A percentile compares a stretch with the other conserved stretches of the same genome.
These are phyloP conservation scores for Ganoderma lucidum DNA, from an alignment of 1,284 basidiomycete species.

Conservation along the genomic window DNA sequence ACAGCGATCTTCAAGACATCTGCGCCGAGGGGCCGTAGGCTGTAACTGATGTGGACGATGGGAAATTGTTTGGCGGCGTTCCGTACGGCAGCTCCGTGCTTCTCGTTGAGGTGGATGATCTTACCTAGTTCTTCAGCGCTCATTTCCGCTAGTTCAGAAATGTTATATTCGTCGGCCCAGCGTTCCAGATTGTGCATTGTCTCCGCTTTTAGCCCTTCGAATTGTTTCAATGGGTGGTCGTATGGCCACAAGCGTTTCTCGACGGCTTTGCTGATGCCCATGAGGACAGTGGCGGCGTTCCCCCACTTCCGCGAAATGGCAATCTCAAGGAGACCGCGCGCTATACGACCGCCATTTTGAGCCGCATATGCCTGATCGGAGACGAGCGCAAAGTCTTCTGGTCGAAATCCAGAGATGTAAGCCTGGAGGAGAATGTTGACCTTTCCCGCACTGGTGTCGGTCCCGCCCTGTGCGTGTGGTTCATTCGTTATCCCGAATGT, in stretches of 20 bases:
- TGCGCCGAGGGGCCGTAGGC: slow-evolving; percentile 82
- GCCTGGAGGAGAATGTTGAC: slow-evolving; percentile 97
- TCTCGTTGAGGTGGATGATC: slow-evolving; percentile 88
- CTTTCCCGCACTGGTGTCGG: slow-evolving; percentile 45
- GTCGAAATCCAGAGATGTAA: slow-evolving; percentile 81
- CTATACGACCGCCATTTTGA: slow-evolving; percentile 94
- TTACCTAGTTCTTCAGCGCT: slow-evolving; percentile 82
- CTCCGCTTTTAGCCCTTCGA: slow-evolving; percentile 74
- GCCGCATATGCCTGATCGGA: slow-evolving; percentile 95
- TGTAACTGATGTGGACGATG: slow-evolving; percentile 70
- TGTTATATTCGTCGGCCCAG: slow-evolving; percentile 87
- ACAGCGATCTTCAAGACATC: slow-evolving; percentile 87
- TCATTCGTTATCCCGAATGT: not conserved
- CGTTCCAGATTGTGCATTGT: slow-evolving; percentile 82
- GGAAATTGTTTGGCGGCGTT: slow-evolving; percentile 91
- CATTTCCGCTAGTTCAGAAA: slow-evolving; percentile 81
- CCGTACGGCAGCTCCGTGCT: slow-evolving; percentile 83
- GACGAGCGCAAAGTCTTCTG: slow-evolving; percentile 97
- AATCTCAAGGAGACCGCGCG: slow-evolving; percentile 94
- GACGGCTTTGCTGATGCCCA: slow-evolving; percentile 94
- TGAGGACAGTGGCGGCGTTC: slow-evolving; percentile 79
- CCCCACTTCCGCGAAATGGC: slow-evolving; percentile 94
- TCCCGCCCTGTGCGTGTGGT: not conserved
- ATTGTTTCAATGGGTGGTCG: slow-evolving; percentile 91
- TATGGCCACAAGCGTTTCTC: slow-evolving; percentile 96